Percentiles rank a stretch among this genome's conserved stretches.
Conservation (phyloP, 805 yeast genomes). For the Blastobotrys parvus region DNA sequence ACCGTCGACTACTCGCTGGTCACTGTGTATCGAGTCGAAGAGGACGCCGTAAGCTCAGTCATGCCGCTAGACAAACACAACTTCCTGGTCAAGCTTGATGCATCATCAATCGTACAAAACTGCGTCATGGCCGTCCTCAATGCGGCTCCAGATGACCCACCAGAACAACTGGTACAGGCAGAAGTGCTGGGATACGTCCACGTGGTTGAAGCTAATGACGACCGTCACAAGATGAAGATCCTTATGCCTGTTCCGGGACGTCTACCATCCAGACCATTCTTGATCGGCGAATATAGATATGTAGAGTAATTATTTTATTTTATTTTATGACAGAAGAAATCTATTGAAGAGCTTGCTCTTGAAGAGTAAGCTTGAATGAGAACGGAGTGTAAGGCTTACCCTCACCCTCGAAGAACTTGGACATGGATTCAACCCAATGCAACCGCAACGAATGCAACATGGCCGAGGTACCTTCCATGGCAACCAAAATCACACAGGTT, state of each 20-base stretch:
- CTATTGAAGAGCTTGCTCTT: not conserved
- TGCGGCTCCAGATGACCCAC: constrained; percentile 38
- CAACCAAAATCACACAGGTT: constrained; percentile 83
- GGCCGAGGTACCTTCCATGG: constrained; percentile 99
- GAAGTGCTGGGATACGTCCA: constrained; percentile 75
- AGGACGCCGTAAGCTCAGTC: constrained; percentile 20
- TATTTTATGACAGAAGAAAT: not conserved
- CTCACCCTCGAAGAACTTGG: constrained; percentile 95
- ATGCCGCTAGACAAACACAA: constrained; percentile 19
- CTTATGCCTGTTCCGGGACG: constrained; percentile 84
- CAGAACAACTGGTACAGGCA: constrained; percentile 42
- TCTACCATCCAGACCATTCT: constrained; percentile 63
- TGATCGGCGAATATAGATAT: constrained; percentile 74
- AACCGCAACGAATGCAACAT: constrained; percentile 97
- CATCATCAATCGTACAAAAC: constrained; percentile 50
- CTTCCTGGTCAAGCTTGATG: constrained; percentile 28
- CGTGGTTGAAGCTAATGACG: constrained; percentile 64
- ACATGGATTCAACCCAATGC: constrained; percentile 99
- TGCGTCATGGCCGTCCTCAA: constrained; percentile 60
- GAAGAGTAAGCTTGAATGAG: constrained; percentile 38
- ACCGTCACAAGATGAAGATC: constrained; percentile 56
- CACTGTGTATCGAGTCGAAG: constrained; percentile 49
- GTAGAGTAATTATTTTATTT: too few relatives aligned
- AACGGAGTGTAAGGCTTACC: constrained; percentile 90
- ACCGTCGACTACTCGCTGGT: constrained; percentile 60